Evolutionary conservation across 192 early-diverging fungal species (phyloP), one percentile per base, ranked within the genome.

Genomic region (Backusella tuberculispora): DNA sequence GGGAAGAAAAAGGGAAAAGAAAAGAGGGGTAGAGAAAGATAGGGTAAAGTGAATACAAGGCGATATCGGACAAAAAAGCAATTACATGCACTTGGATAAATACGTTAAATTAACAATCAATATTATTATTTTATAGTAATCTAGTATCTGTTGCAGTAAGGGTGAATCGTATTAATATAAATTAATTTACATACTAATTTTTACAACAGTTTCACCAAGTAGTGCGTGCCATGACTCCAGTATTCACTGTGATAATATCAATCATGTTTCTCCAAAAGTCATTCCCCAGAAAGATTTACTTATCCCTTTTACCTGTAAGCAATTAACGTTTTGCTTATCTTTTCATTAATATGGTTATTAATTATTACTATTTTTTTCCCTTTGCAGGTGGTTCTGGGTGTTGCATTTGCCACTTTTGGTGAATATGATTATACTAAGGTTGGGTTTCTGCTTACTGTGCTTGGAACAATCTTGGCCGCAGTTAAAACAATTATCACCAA

Each of bases 401-500:
- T 92, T n/a, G 85, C 78, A 8, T 70, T 94, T 56, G 87, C 93
- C 14, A 94, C 93, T 6, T 84, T 85, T 50, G 91, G 88, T 26
- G 91, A 93, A 73, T 90, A 91, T 68, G 77, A 82, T 24, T 88
- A 83, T 71, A 87, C 88, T 2, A 21, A 76, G 14, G 29, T 84
- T 7, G 94, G 94, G 6, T 82, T 93, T 46, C 42, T 91, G 60
- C 75, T 92, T 45, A 94, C 93, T 15, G 77, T 92, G 0, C 71
- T 91, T 3, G 93, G 93, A 53, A 85, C 87, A 0, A 47, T 94
- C 1, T 80, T 94, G 56, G 87, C 89, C 9, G 85, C 93, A 6
- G n/a, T 85, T 24, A 94, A 94, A 76, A 90, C 90, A 2, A 86
- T 93, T 37, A 83, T 85, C 9, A 94, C 93, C 15, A 93, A 94